phyloP scores from a whole-genome alignment of 1,284 basidiomycete species.

The Ustilago cynodontis region DNA sequence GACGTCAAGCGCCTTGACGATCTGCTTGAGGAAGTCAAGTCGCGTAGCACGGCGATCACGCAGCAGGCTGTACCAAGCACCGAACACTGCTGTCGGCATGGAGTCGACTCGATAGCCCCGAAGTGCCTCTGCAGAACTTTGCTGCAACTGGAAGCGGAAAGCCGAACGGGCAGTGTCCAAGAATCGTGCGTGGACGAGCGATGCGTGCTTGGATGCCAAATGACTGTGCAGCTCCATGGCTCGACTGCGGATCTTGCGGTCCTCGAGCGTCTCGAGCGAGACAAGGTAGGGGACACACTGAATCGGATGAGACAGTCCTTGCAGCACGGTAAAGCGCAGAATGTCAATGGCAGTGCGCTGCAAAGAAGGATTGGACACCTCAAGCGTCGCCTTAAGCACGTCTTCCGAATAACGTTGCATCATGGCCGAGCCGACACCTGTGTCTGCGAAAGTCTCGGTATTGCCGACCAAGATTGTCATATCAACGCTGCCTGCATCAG shows the following conservation, averaged over 20 bases:
- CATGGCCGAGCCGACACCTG: constrained; percentile 93
- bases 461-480: constrained; percentile 93
- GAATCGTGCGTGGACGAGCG: constrained; percentile 87
- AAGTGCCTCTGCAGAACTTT: constrained; percentile 14
- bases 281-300: constrained; percentile 92
- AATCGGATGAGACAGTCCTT: constrained; percentile 93
- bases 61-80: constrained; percentile 89
- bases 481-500: constrained; percentile 75
- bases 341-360: constrained; percentile 91
- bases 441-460: constrained; percentile 92
- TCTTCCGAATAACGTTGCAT: constrained; percentile 89
- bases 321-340: constrained; percentile 88
- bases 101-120: constrained; percentile 36
- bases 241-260: constrained; percentile 76
- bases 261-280: constrained; percentile 87
- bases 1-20: constrained; percentile 84
- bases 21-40: constrained; percentile 86
- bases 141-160: constrained; percentile 80
- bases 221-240: constrained; percentile 85
- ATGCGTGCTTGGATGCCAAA: constrained; percentile 88
- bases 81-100: constrained; percentile 71
- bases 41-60: constrained; percentile 86
- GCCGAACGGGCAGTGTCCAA: constrained; percentile 81
- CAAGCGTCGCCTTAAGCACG: constrained; percentile 82
- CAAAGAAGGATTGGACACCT: constrained; percentile 71